Evolutionary conservation across 2,329 filamentous ascomycete species (phyloP).

Genomic region (Rhynchosporium secalis): DNA sequence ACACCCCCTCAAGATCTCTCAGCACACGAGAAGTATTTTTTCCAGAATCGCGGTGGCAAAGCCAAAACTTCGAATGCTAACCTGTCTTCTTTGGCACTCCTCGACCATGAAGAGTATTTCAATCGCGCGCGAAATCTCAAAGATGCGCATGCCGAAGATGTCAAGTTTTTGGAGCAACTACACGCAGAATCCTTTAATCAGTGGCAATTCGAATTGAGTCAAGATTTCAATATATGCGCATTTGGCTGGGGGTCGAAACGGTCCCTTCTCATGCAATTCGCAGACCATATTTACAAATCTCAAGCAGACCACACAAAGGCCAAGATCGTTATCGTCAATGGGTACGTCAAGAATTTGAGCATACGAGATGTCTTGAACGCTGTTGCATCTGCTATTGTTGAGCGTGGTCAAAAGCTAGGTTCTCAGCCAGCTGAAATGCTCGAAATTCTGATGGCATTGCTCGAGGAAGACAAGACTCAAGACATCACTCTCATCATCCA

Average conservation of each 20-base stretch:
- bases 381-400: conserved; percentile 62
- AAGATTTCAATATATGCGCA: conserved; percentile 85
- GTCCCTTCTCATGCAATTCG: conserved; percentile 71
- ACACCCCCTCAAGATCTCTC: conserved; percentile 76
- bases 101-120: conserved; percentile 94
- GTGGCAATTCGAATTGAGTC: conserved; percentile 86
- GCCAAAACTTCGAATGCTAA: conserved; percentile 86
- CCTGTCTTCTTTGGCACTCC: conserved; percentile 69
- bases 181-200: conserved; percentile 84
- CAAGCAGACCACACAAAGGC: conserved; percentile 36
- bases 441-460: conserved; percentile 61
- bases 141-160: conserved; percentile 70
- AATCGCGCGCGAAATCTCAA: conserved; percentile 58
- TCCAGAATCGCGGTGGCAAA: conserved; percentile 80
- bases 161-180: conserved; percentile 69
- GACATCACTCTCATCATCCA: conserved; percentile 73
- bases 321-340: conserved; percentile 82
- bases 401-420: conserved; percentile 45
- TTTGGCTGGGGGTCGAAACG: conserved; percentile 94
- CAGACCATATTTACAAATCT: conserved; percentile 62
- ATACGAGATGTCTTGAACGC: conserved; percentile 70
- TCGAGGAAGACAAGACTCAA: conserved; percentile 50
- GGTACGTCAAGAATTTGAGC: conserved; percentile 68
- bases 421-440: conserved; percentile 64
- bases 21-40: conserved; percentile 89